Percentiles rank a stretch among this genome's conserved stretches.
Conservation (phyloP, 805 yeast species). For the Sugiyamaella qingdaonensis region DNA sequence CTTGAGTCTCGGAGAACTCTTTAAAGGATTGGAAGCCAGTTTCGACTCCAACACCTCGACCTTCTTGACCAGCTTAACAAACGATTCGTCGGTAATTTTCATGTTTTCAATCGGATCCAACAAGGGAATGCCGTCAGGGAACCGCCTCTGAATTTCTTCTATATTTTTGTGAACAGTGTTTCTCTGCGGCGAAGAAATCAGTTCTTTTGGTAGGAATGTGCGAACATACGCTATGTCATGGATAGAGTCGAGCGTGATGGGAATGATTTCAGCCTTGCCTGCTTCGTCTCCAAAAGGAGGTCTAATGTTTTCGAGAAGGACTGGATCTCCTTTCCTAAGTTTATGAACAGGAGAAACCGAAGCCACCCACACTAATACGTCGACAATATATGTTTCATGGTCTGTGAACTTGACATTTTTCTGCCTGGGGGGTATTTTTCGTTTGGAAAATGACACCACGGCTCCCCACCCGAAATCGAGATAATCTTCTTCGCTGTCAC, state of each 20-base stretch:
- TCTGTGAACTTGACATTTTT: slow-evolving; percentile 51
- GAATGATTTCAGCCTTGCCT: slow-evolving; percentile 70
- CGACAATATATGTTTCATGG: slow-evolving; percentile 85
- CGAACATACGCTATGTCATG: slow-evolving; percentile 74
- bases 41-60: slow-evolving; percentile 79
- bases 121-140: slow-evolving; percentile 87
- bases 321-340: slow-evolving; percentile 71
- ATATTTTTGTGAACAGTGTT: slow-evolving; percentile 64
- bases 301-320: slow-evolving; percentile 82
- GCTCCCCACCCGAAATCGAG: slow-evolving; percentile 96
- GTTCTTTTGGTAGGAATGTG: slow-evolving; percentile 70
- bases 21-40: slow-evolving; percentile 64
- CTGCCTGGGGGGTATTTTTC: slow-evolving; percentile 38
- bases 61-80: slow-evolving; percentile 65
- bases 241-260: slow-evolving; percentile 78
- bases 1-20: slow-evolving; percentile 43
- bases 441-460: slow-evolving; percentile 69
- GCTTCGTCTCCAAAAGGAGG: slow-evolving; percentile 75
- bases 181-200: slow-evolving; percentile 43
- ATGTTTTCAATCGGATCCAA: slow-evolving; percentile 88
- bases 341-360: slow-evolving; percentile 69
- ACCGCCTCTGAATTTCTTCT: slow-evolving; percentile 73
- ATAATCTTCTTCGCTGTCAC: slow-evolving; percentile 25
- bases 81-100: slow-evolving; percentile 82
- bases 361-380: slow-evolving; percentile 75